Evolutionary conservation across 2,329 filamentous ascomycete genomes (phyloP).

Genomic region (Neonectria sp.): DNA sequence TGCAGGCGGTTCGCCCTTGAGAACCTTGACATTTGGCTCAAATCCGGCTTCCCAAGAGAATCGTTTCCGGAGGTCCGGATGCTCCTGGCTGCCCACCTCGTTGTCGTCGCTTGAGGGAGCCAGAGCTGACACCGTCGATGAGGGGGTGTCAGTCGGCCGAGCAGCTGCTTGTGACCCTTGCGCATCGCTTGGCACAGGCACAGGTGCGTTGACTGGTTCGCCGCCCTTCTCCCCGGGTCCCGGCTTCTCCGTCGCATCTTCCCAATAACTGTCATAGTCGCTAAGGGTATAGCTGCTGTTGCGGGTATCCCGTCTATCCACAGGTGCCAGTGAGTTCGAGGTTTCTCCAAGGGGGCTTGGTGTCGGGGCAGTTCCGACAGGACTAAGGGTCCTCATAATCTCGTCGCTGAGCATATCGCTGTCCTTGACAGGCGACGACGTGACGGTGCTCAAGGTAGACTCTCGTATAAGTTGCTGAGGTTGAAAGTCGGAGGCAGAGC

Average conservation of each 20-base stretch:
- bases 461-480: conserved; percentile 57
- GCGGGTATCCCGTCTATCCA: conserved; percentile 46
- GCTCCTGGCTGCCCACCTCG: conserved; percentile 24
- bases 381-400: conserved; percentile 79
- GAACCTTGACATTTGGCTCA: conserved; percentile 34
- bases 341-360: conserved; percentile 35
- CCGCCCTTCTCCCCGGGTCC: conserved; percentile 23
- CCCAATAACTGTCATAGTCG: conserved; percentile 80
- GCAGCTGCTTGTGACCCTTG: conserved; percentile 18
- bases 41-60: conserved; percentile 57
- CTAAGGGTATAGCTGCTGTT: conserved; percentile 76
- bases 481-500: conserved; percentile 54
- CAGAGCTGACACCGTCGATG: conserved; percentile 18
- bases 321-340: conserved; percentile 37
- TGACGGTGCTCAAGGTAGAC: conserved; percentile 63
- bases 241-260: conserved; percentile 52
- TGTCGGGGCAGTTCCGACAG: conserved; percentile 52
- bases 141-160: conserved; percentile 6
- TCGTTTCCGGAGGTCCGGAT: conserved; percentile 44
- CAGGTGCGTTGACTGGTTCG: conserved; percentile 6
- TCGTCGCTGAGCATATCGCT: conserved; percentile 81
- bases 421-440: conserved; percentile 73
- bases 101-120: conserved; percentile 12
- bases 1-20: conserved; percentile 30
- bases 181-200: conserved; percentile 1